Base-by-base conservation (phyloP, 1,139 yeast genomes). In the Chernovozyma aurita region DNA sequence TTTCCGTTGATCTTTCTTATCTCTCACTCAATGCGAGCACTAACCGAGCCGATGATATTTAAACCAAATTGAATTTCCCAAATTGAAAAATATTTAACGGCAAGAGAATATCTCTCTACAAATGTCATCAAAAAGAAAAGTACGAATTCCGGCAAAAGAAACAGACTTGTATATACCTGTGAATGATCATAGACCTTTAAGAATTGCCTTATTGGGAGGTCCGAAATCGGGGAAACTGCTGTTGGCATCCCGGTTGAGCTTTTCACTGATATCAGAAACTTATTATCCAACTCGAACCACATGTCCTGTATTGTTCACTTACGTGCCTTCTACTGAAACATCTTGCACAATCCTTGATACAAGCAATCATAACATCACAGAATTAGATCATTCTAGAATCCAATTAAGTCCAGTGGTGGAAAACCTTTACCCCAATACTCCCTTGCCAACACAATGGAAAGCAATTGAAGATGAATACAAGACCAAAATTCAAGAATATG, bases 261-360 rank as follows among this genome's bases (percentile, higher is more conserved):
- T 73, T 32, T 72, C 75, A 13, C 63, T 68, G 32, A 70, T 73
- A 28, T 61, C 68, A 24, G 80, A 73, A 31, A 75, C 78, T 4
- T 79, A 84, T 52, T 83, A 84, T 46, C 92, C 92, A 2, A 83
- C 90, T 1, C 65, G 61, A 21, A 71, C 58, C 52, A 73, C 64
- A 56, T 62, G 65, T 20, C 77, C 86, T 11, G 64, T 78, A 39
- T 55, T 82, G 34, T 69, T 80, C 46, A 74, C 74, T 17, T 82
- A 66, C 47, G 52, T 51, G 4, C 78, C 88, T 0, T 50, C 53
- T 4, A 53, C 67, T 6, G 47, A 44, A 4, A 42, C 53, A n/a
- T 57, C 78, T 0, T 55, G 74, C 18, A 54, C 70, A 0, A 48
- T 79, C 1, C 50, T 80, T 25, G 85, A 80, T 46, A 75, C 73